Conservation (phyloP, 2,329 filamentous ascomycete genomes). For the Fusarium redolens region DNA sequence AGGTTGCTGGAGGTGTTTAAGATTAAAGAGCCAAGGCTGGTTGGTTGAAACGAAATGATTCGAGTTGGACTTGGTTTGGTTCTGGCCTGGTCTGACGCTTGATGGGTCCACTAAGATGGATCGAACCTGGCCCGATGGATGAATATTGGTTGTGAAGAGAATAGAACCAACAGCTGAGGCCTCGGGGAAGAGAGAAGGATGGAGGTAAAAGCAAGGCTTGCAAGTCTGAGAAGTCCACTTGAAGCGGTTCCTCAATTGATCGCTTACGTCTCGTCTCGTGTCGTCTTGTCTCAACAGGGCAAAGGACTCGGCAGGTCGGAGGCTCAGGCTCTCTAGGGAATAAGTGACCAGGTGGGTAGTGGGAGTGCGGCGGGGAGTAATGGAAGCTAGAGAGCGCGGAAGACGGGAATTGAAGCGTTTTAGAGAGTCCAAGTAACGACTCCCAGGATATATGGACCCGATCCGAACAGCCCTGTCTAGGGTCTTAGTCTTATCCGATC, state of each 20-base stretch:
- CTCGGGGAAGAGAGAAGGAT: neutral
- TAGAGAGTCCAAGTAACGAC: slow-evolving; percentile 13
- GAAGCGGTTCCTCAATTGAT: slow-evolving; percentile 5
- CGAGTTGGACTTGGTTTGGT: slow-evolving; percentile 14
- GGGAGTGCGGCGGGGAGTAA: slow-evolving; percentile 15
- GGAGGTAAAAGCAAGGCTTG: neutral
- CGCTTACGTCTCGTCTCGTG: slow-evolving; percentile 12
- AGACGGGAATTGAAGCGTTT: slow-evolving; percentile 35
- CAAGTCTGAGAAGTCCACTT: slow-evolving; percentile 14
- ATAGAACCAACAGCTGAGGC: slow-evolving; percentile 17
- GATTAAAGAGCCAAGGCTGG: slow-evolving; percentile 22
- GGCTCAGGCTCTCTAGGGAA: slow-evolving; percentile 21
- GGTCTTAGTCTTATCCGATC: slow-evolving; percentile 34
- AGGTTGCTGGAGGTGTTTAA: slow-evolving; percentile 4
- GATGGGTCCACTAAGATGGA: slow-evolving; percentile 31
- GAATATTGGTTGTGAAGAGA: slow-evolving; percentile 1
- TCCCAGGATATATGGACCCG: slow-evolving; percentile 1
- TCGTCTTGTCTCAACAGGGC: slow-evolving; percentile 11
- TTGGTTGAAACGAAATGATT: slow-evolving; percentile 33
- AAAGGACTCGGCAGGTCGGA: slow-evolving; percentile 11
- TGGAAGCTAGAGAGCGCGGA: slow-evolving; percentile 31
- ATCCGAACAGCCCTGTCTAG: slow-evolving; percentile 28
- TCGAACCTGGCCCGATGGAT: slow-evolving; percentile 18
- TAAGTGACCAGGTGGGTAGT: slow-evolving; percentile 17
- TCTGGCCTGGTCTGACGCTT: slow-evolving; percentile 7